These are phyloP conservation scores for Lagenidium sp. DNA, from an alignment of 352 stramenopile species.

Conservation along the genomic window DNA sequence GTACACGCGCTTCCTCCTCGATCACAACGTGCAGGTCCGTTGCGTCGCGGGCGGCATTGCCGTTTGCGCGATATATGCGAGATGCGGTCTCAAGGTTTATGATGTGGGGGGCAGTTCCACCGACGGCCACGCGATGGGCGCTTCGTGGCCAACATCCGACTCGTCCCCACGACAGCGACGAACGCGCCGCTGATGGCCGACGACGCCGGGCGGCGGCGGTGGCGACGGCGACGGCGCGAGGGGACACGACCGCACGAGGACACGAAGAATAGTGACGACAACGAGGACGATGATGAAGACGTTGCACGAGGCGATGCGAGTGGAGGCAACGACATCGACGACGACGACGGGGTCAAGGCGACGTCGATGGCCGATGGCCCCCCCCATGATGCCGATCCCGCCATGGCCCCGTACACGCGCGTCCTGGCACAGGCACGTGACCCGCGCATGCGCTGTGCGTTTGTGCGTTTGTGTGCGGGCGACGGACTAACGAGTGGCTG, in stretches of 20 bases:
- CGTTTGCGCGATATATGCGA: neutral
- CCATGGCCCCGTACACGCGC: neutral
- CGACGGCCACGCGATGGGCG: conserved; percentile 34
- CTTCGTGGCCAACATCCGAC: conserved; percentile 49
- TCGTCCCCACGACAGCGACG: conserved; percentile 6
- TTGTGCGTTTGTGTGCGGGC: no score
- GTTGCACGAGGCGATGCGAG: neutral
- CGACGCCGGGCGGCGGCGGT: no score
- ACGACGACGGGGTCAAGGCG: neutral
- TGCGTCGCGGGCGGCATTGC: no score
- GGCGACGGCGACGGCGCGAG: no score
- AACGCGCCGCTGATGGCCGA: no score
- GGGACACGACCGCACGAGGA: neutral
- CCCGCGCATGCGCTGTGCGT: neutral
- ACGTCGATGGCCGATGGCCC: neutral
- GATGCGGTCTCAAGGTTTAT: neutral
- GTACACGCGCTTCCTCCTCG: conserved; percentile 65
- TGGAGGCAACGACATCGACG: neutral
- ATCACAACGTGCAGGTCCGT: conserved; percentile 47
- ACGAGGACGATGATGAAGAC: neutral
- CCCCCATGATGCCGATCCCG: neutral
- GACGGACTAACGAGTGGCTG: no score
- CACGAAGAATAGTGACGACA: neutral
- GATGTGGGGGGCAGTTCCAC: conserved; percentile 32
- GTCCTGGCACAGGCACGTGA: neutral